Conservation (phyloP, 257 asterid genomes). For the Haberlea rhodopensis region DNA sequence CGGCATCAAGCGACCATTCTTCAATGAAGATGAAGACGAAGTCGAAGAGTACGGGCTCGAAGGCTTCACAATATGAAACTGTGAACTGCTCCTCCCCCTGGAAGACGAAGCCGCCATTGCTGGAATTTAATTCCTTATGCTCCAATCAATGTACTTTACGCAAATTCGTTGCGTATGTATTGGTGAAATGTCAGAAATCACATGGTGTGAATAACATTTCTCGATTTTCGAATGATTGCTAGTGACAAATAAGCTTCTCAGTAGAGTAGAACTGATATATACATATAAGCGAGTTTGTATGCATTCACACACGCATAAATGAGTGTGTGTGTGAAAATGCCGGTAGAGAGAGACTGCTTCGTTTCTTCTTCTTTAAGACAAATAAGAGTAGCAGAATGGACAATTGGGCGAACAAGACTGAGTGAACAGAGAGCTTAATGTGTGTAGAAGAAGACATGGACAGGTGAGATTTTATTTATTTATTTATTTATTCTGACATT, state of each 20-base stretch:
- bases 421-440: constrained; percentile 30
- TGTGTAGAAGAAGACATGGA: constrained; percentile 31
- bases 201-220: constrained; percentile 56
- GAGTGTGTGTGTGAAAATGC: constrained; percentile 25
- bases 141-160: background rate
- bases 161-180: background rate
- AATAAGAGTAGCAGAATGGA: constrained; percentile 42
- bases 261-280: constrained; percentile 13
- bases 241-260: constrained; percentile 37
- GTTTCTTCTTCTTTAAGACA: constrained; percentile 59
- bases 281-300: constrained; percentile 2
- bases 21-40: constrained; percentile 80
- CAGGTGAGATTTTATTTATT: constrained; percentile 24
- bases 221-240: constrained; percentile 36
- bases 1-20: constrained; percentile 63
- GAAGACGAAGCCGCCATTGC: constrained; percentile 90
- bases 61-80: constrained; percentile 54
- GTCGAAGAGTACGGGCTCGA: constrained; percentile 81
- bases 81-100: constrained; percentile 87
- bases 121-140: constrained; percentile 16
- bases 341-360: constrained; percentile 25
- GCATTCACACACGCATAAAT: constrained; percentile 30
- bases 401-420: constrained; percentile 21
- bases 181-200: constrained; percentile 69
- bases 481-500: constrained; percentile 17